Evolutionary conservation across 2,329 filamentous ascomycete species (phyloP), one percentile per base, ranked within the genome.

Genomic region (Diaporthe sp.): DNA sequence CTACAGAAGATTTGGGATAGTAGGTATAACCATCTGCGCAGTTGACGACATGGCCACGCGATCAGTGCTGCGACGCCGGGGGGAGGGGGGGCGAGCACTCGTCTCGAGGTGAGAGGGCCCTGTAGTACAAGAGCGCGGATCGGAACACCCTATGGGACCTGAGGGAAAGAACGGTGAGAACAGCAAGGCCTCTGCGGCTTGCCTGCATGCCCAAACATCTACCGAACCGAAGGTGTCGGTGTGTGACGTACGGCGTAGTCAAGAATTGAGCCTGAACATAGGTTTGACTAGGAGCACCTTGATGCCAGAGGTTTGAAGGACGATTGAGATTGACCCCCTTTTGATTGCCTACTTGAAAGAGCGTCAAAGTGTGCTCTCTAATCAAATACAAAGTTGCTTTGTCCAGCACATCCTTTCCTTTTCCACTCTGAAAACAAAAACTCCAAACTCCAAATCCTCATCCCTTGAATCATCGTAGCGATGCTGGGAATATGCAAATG

Each of bases 361-460:
- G 39, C n/a, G 17, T 46, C 42, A 6, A 65, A 9, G 12, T 42
- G 34, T 61, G 57, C 6, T 61, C 37, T 61, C 12, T 25, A 22
- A 42, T 61, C n/a, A 61, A 65, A 49, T 17, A 31, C 49, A 31
- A 42, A 65, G 34, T 34, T 65, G 42, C 15, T 5, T 22, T 31
- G 8, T 65, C 42, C 42, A 65, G 34, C 61, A 34, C 8, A 4
- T 7, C 53, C 25, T 55, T 28, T 42, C 58, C n/a, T 61, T 42
- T 28, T 42, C 22, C 58, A 25, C 2, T 65, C 31, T 65, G n/a
- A 31, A 46, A 65, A 65, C 60, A 65, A 4, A 28, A 19, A n/a
- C 61, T 65, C 42, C 61, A 65, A 34, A 65, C 61, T 65, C 61
- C 42, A 49, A 42, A 13, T 49, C 28, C 42, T 31, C 39, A 15